A percentile compares a stretch with the other conserved stretches of the same genome.
These are phyloP conservation scores for Ramicandelaber brevisporus DNA, from an alignment of 192 early-diverging fungal genomes.

Conservation along the genomic window DNA sequence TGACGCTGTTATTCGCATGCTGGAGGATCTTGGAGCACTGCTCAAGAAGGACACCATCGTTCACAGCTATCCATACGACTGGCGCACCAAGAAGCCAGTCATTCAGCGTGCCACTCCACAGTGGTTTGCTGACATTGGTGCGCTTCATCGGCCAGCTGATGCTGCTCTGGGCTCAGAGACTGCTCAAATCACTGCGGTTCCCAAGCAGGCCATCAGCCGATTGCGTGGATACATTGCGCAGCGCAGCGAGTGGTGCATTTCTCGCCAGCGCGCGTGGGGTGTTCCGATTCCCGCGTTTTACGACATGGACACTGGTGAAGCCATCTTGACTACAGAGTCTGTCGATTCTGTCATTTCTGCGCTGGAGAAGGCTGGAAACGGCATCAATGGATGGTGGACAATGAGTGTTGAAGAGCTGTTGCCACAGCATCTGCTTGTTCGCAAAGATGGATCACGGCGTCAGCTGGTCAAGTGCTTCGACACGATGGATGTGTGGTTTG, in stretches of 20 bases:
- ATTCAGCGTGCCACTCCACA: conserved; percentile 55
- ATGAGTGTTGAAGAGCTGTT: conserved; percentile 30
- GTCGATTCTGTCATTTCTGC: conserved; percentile 34
- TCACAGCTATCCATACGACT: conserved; percentile 68
- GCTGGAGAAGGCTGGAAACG: conserved; percentile 19
- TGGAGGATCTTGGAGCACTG: conserved; percentile 12
- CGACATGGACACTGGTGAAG: conserved; percentile 25
- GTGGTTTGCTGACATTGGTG: conserved; percentile 53
- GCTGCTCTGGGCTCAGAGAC: no score
- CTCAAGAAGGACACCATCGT: conserved; percentile 22
- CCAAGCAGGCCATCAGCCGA: conserved; percentile 25
- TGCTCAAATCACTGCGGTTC: conserved; percentile 34
- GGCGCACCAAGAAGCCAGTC: conserved; percentile 57
- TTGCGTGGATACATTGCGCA: conserved; percentile 35
- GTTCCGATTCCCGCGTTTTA: conserved; percentile 60
- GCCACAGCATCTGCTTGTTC: conserved; percentile 29
- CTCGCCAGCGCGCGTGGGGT: conserved; percentile 57
- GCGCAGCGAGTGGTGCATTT: conserved; percentile 63
- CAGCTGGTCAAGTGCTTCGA: conserved; percentile 33
- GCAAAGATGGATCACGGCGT: conserved; percentile 20
- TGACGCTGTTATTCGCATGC: conserved; percentile 21
- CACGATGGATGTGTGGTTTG: conserved; percentile 78
- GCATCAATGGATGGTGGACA: conserved; percentile 47
- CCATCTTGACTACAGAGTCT: conserved; percentile 31
- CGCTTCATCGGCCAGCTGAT: conserved; percentile 29